phyloP scores from a whole-genome alignment of 2,329 filamentous ascomycete genomes.

The Xylariaceae sp. region DNA sequence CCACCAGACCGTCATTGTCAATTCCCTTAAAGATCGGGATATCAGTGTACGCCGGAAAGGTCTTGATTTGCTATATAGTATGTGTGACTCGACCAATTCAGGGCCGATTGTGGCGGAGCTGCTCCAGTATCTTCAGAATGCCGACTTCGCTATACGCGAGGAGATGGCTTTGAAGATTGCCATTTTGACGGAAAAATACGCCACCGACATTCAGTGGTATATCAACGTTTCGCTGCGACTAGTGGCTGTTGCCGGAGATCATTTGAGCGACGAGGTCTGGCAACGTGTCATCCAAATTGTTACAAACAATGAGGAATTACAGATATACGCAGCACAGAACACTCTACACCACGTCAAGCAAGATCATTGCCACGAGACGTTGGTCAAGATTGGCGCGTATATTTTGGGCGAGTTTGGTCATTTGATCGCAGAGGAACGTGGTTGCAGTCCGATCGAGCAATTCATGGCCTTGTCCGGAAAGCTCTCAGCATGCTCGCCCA shows the following conservation, averaged over 20 bases:
- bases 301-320: conserved; percentile 97
- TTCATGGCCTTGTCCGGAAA: conserved; percentile 89
- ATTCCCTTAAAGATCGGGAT: conserved; percentile 88
- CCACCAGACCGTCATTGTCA: conserved; percentile 92
- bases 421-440: conserved; percentile 83
- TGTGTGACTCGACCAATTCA: conserved; percentile 96
- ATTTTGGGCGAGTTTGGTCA: conserved; percentile 96
- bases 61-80: conserved; percentile 94
- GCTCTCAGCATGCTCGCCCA: conserved; percentile 79
- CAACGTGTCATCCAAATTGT: conserved; percentile 98
- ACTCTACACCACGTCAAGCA: conserved; percentile 88
- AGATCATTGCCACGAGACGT: conserved; percentile 90
- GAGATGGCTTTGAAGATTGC: conserved; percentile 99
- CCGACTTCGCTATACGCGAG: conserved; percentile 95
- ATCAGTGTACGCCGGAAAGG: conserved; percentile 96
- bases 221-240: conserved; percentile 93
- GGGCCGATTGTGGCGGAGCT: conserved; percentile 90
- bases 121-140: conserved; percentile 88
- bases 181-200: conserved; percentile 96
- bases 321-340: conserved; percentile 92
- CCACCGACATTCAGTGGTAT: conserved; percentile 98
- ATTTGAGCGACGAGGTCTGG: conserved; percentile 99
- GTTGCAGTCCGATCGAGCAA: conserved; percentile 94
- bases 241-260: conserved; percentile 93
- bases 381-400: conserved; percentile 97